A percentile compares a stretch with the other conserved stretches of the same genome.
These are phyloP conservation scores for Mariannaea elegans DNA, from an alignment of 2,329 filamentous ascomycete genomes.

Conservation along the genomic window DNA sequence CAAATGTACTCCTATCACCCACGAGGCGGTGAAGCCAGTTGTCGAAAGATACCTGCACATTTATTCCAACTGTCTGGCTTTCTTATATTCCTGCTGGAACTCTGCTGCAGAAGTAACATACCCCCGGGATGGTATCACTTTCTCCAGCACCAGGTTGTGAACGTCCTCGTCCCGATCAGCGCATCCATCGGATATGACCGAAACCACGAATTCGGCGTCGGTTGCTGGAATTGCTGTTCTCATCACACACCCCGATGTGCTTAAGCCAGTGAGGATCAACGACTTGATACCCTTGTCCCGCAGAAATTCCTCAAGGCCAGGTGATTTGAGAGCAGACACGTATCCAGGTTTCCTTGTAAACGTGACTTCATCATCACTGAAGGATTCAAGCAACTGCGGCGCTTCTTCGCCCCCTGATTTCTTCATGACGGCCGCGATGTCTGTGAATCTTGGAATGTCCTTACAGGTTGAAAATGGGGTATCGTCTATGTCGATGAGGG, in stretches of 20 bases:
- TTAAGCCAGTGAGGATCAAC: slow-evolving; percentile 17
- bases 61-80: not conserved
- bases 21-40: no score
- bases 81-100: slow-evolving; percentile 6
- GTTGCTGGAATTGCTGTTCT: slow-evolving; percentile 11
- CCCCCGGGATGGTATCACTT: not conserved
- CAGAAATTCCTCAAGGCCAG: slow-evolving; percentile 8
- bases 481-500: slow-evolving; percentile 7
- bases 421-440: not conserved
- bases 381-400: not conserved
- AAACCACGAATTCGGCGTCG: slow-evolving; percentile 17
- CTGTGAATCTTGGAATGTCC: not conserved
- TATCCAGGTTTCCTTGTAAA: slow-evolving; percentile 11
- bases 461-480: slow-evolving; percentile 2
- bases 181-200: slow-evolving; percentile 16
- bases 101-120: slow-evolving; percentile 2
- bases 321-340: slow-evolving; percentile 11
- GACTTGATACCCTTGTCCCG: slow-evolving; percentile 11
- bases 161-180: slow-evolving; percentile 13
- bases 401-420: slow-evolving; percentile 2
- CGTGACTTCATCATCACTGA: not conserved
- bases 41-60: not conserved
- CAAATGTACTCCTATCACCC: no score
- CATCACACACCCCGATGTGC: slow-evolving; percentile 18
- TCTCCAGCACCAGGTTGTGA: not conserved